Base-by-base conservation (phyloP, 805 yeast genomes). In the Pichia scutulata region DNA sequence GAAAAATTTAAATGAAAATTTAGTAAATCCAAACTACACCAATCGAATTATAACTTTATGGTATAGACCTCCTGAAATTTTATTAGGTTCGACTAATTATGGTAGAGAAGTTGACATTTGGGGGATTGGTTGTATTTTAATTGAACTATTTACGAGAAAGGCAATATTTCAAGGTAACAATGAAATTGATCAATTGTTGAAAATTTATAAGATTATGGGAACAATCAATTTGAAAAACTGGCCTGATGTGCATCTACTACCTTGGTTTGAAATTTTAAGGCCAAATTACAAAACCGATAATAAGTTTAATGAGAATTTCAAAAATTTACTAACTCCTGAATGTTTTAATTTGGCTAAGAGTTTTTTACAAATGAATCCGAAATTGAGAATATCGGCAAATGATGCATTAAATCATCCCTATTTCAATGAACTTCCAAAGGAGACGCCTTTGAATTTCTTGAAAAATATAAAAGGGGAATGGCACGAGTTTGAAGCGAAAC, bases 401-500 rank as follows among this genome's bases (percentile, higher is more conserved):
- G 76, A 78, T 30, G 95, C 97, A 0, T 72, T 93, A 30, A 59
- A 71, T 36, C 88, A 88, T 63, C 71, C 70, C 2, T 93, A 87
- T 68, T 93, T 92, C 60, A 63, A 65, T 3, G 84, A 81, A 44
- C 82, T 78, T 7, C 97, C 96, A 0, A 56, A 58, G 30, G 82
- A 86, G 1, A 81, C 76, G 54, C 80, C 82, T 7, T 70, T 88
- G 39, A 64, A 69, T 12, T 74, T 81, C 48, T 71, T 84, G 55
- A 70, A 73, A 26, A 72, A 73, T n/a, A 66, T 82, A 26, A 71
- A 73, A 49, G 95, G 93, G 3, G 98, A 95, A 65, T 92, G 97
- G 93, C 99, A 92, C 63, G 99, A 92, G 63, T 92, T 85, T 65
- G 99, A 92, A 61, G 93, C 96, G 2, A 89, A 92, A 66, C 84